Evolutionary conservation across 768 basidiomycete genomes (phyloP).

Genomic region (Ramaria rubella): DNA sequence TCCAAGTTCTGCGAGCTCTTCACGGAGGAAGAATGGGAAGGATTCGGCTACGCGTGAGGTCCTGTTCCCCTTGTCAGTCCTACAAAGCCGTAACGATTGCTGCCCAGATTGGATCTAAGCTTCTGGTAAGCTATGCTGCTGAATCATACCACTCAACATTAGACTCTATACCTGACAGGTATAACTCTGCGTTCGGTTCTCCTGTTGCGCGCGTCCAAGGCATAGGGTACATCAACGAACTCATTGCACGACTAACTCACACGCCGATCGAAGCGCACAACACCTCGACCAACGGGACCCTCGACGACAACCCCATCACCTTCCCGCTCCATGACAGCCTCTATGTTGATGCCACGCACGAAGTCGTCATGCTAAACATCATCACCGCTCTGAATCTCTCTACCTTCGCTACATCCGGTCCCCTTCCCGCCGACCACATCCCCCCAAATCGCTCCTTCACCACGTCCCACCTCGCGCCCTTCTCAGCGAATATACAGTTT

Average conservation of each 20-base stretch:
- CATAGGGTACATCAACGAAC: conserved; percentile 75
- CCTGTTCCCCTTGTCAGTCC: neutral
- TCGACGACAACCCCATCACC: conserved; percentile 52
- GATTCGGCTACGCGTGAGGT: conserved; percentile 78
- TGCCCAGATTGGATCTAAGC: conserved; percentile 48
- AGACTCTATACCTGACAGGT: conserved; percentile 28
- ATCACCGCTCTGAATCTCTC: conserved; percentile 35
- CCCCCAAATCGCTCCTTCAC: conserved; percentile 19
- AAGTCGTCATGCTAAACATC: conserved; percentile 31
- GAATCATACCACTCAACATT: neutral
- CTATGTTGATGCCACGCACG: conserved; percentile 34
- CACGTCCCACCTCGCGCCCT: conserved; percentile 31
- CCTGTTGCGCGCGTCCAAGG: conserved; percentile 73
- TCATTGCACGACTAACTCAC: conserved; percentile 75
- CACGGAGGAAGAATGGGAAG: conserved; percentile 88
- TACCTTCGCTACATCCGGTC: conserved; percentile 26
- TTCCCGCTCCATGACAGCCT: conserved; percentile 17
- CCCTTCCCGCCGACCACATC: conserved; percentile 23
- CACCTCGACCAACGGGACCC: conserved; percentile 78
- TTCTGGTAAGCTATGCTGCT: conserved; percentile 43
- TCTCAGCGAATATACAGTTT: conserved; percentile 50
- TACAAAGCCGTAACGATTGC: neutral
- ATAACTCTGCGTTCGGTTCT: conserved; percentile 74
- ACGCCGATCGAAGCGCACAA: conserved; percentile 65
- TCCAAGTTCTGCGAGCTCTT: conserved; percentile 89